These are phyloP conservation scores for Mucor irregularis DNA, from an alignment of 371 early-diverging fungal genomes.

Conservation along the genomic window DNA sequence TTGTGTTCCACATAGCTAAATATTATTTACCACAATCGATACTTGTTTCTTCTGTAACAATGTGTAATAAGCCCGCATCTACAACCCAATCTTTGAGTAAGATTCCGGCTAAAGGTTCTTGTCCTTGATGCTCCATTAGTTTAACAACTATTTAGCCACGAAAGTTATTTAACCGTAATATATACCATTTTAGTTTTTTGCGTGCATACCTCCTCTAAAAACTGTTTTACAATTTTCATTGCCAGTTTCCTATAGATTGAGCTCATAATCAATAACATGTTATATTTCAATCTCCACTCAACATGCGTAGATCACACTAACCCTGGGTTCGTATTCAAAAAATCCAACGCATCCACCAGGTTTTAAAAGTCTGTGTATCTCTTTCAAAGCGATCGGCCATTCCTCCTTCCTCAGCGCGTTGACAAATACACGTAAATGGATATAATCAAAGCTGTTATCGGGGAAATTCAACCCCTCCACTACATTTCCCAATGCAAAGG, in stretches of 20 bases:
- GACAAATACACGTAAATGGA: constrained; percentile 4
- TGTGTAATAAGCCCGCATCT: background rate
- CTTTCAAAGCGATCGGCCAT: constrained; percentile 11
- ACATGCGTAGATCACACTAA: too few relatives aligned
- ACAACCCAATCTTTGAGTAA: background rate
- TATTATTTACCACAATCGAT: background rate
- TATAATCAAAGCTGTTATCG: constrained; percentile 18
- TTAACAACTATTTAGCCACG: background rate
- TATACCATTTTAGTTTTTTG: too few relatives aligned
- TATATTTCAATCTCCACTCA: too few relatives aligned
- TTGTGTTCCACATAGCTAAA: background rate
- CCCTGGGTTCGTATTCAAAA: constrained; percentile 4
- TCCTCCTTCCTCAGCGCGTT: background rate
- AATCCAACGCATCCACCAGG: constrained; percentile 15
- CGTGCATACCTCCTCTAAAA: background rate
- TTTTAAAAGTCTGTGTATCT: constrained; percentile 8
- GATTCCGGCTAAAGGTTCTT: background rate
- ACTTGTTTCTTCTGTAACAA: background rate
- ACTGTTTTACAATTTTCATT: constrained; percentile 7
- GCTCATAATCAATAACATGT: constrained; percentile 1
- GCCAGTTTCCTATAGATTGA: background rate
- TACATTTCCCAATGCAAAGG: constrained; percentile 1
- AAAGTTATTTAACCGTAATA: too few relatives aligned
- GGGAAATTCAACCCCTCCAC: constrained; percentile 5
- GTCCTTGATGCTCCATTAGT: background rate